Conservation (phyloP, 805 yeast genomes). For the Metschnikowia henanensis region DNA sequence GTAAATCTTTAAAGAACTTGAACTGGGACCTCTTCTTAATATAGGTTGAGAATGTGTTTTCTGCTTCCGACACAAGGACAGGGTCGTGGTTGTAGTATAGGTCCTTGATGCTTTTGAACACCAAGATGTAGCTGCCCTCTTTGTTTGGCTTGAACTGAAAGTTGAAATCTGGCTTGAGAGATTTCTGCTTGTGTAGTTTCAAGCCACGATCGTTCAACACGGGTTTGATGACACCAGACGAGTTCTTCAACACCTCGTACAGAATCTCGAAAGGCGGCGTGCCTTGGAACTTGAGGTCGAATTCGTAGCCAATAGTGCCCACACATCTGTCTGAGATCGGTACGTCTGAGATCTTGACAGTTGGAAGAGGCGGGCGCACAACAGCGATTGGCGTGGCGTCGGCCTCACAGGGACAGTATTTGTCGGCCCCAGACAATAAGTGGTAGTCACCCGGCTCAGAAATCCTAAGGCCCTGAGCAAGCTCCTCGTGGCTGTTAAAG, state of each 20-base stretch:
- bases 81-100: conserved; percentile 50
- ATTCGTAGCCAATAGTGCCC: conserved; percentile 80
- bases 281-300: conserved; percentile 69
- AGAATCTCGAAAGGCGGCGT: conserved; percentile 77
- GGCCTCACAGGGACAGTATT: conserved; percentile 66
- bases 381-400: conserved; percentile 30
- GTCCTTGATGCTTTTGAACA: conserved; percentile 65
- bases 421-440: conserved; percentile 54
- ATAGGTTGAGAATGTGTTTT: conserved; percentile 62
- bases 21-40: conserved; percentile 66
- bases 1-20: conserved; percentile 26
- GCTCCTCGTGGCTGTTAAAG: conserved; percentile 26
- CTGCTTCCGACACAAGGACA: conserved; percentile 30
- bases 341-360: conserved; percentile 43
- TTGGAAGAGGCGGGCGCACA: conserved; percentile 32
- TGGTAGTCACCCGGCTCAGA: conserved; percentile 66
- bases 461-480: conserved; percentile 35
- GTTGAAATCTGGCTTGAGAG: conserved; percentile 23
- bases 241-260: conserved; percentile 55
- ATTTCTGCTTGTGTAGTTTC: conserved; percentile 15
- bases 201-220: conserved; percentile 33
- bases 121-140: conserved; percentile 81
- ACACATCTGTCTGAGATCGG: conserved; percentile 85
- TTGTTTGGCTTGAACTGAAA: conserved; percentile 72
- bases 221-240: conserved; percentile 31